A percentile compares a stretch with the other conserved stretches of the same genome.
phyloP scores from a whole-genome alignment of 176 grass and related monocot genomes.

The Elaeis guineensis region DNA sequence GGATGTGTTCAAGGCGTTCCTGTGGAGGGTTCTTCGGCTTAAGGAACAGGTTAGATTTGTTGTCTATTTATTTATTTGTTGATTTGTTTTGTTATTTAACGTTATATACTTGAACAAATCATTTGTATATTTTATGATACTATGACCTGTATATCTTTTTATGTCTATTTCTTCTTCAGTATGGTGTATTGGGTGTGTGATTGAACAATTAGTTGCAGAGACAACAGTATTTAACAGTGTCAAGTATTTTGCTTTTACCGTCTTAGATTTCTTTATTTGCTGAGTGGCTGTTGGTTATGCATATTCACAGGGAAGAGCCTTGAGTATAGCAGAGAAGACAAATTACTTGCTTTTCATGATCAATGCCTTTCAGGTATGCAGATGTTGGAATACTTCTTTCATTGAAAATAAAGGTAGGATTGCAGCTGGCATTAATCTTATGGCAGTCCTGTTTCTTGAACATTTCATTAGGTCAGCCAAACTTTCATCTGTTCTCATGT shows the following conservation, averaged over 20 bases:
- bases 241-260: not conserved
- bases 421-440: no score
- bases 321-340: conserved; percentile 82
- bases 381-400: no score
- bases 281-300: not conserved
- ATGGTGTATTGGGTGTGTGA: no score
- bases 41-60: conserved; percentile 51
- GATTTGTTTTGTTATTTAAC: not conserved
- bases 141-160: no score
- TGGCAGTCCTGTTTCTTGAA: no score
- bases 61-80: not conserved
- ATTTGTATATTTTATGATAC: no score
- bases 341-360: conserved; percentile 97
- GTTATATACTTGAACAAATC: no score
- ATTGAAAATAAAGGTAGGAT: no score
- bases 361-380: conserved; percentile 85
- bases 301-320: conserved; percentile 48
- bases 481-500: no score
- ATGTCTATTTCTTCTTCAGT: no score
- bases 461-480: no score
- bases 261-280: conserved; percentile 1
- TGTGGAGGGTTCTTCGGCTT: conserved; percentile 71
- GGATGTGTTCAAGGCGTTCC: conserved; percentile 65
- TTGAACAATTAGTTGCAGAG: no score
- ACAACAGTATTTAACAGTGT: not conserved